Conservation (phyloP, 2,329 filamentous ascomycete genomes). For the Epichloe brachyelytri region DNA sequence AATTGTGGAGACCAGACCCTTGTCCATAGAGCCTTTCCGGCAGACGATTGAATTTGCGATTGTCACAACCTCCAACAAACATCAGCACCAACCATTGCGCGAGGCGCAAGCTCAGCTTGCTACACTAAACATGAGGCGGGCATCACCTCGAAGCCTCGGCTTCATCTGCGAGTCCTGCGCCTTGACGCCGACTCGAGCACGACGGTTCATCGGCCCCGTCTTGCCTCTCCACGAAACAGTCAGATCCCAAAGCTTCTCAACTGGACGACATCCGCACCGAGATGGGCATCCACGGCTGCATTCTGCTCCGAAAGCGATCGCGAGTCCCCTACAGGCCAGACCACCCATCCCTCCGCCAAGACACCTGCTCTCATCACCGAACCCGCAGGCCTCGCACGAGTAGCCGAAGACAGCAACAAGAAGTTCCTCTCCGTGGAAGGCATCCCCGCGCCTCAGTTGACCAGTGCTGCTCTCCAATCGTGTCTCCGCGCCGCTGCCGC, state of each 20-base stretch:
- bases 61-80: too few relatives aligned
- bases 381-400: conserved; percentile 25
- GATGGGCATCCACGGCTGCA: conserved; percentile 17
- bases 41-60: too few relatives aligned
- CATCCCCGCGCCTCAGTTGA: conserved; percentile 31
- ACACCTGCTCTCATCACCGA: conserved; percentile 18
- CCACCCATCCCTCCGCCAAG: neutral
- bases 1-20: too few relatives aligned
- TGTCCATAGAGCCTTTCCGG: too few relatives aligned
- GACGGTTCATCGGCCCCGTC: conserved; percentile 13
- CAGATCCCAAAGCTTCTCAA: conserved; percentile 3
- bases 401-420: conserved; percentile 29
- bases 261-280: conserved; percentile 4
- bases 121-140: conserved; percentile 7
- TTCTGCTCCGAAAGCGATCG: conserved; percentile 4
- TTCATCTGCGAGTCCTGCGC: conserved; percentile 33
- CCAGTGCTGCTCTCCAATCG: conserved; percentile 29
- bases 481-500: conserved; percentile 32
- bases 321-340: neutral
- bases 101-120: neutral
- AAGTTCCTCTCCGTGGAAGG: conserved; percentile 31
- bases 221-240: conserved; percentile 9
- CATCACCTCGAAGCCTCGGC: conserved; percentile 18
- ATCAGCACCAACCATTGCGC: neutral
- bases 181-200: conserved; percentile 16